Evolutionary conservation across 2,329 filamentous ascomycete genomes (phyloP).

Genomic region (Aspergillus sp.): DNA sequence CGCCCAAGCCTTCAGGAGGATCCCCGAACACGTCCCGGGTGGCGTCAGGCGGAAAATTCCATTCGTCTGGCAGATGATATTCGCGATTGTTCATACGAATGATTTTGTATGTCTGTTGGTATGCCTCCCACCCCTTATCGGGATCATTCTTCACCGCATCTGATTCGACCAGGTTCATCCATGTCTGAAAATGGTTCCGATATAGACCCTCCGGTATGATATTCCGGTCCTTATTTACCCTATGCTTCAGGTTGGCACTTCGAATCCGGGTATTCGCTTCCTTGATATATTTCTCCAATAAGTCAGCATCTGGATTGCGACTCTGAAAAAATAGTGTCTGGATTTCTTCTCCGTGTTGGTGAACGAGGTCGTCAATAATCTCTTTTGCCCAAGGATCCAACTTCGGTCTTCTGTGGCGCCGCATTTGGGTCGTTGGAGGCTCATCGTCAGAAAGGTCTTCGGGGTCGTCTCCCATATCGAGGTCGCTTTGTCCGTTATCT

Average conservation of each 20-base stretch:
- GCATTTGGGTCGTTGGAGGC: not conserved
- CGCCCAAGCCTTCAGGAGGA: not conserved
- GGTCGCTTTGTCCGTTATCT: not conserved
- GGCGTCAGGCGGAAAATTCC: not conserved
- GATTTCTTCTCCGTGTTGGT: not conserved
- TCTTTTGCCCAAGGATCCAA: not conserved
- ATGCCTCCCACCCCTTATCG: not conserved
- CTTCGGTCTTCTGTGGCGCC: not conserved
- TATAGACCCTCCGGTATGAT: not conserved
- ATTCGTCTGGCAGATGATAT: not conserved
- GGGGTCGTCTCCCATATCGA: not conserved
- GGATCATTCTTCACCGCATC: not conserved
- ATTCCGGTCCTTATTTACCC: not conserved
- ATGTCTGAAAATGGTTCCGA: not conserved
- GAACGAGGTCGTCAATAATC: not conserved
- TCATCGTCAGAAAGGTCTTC: constrained; percentile 1
- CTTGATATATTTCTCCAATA: not conserved
- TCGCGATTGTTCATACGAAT: not conserved
- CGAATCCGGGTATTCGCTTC: not conserved
- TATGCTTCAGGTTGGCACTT: not conserved
- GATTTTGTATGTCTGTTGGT: not conserved
- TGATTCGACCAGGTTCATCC: not conserved
- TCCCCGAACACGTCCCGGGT: not conserved
- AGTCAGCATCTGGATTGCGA: not conserved
- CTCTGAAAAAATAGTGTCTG: not conserved